Base-by-base conservation (phyloP, 1,284 basidiomycete species). In the Ustilago loliicola region DNA sequence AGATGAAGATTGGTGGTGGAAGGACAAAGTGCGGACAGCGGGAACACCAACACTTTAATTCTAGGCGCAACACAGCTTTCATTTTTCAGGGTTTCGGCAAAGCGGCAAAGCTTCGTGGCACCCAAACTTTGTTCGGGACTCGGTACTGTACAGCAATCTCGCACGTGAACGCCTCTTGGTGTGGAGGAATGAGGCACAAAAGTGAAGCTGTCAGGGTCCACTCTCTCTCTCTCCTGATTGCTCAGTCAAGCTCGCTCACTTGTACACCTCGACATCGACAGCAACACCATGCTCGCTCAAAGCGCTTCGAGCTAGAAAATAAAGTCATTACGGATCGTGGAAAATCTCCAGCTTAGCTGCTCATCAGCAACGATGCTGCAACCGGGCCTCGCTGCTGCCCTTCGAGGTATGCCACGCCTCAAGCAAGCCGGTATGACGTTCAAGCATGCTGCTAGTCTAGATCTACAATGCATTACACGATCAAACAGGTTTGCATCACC, bases 301-400 rank as follows among this genome's bases (percentile, higher is more conserved):
- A 8, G 29, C 48, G 15, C 36, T 11, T 15, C 9, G 17, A 8
- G 36, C 36, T 38, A n/a, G n/a, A n/a, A n/a, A n/a, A n/a, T n/a
- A n/a, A n/a, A n/a, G n/a, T n/a, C n/a, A n/a, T n/a, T n/a, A n/a
- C 3, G 3, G 40, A 45, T 19, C 4, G 40, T 21, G 40, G 40
- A n/a, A 11, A 11, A 38, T 8, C 5, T 8, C 32, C 30, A 25
- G 11, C 5, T 21, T 11, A 45, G 9, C 34, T 15, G 34, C 54
- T 48, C 11, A 19, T 5, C 17, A 6, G 32, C 17, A 32, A 50
- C 6, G 17, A 70, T 70, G 67, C 67, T 70, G 40, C 23, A 34
- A 21, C 38, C 56, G 7, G 67, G 67, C 1, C 11, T 52, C 19
- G 17, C 57, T 2, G 61, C 57, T 29, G 56, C 61, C 15, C 38